Conservation (phyloP, 2,329 filamentous ascomycete genomes). For the Fusarium goolgardi region DNA sequence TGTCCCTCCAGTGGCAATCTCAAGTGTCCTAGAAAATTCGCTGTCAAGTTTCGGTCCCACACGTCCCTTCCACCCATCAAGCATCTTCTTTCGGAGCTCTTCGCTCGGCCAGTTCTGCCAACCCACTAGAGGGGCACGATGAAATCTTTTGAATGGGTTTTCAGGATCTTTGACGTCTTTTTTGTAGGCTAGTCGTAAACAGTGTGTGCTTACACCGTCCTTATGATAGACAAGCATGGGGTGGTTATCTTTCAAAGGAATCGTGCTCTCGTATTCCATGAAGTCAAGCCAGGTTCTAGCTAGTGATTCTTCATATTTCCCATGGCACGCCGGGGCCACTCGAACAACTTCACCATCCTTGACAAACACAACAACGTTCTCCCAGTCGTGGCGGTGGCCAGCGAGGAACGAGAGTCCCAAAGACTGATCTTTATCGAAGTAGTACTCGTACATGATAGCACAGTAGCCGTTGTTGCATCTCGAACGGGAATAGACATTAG, state of each 20-base stretch:
- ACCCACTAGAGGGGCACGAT: too few relatives aligned
- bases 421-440: neutral
- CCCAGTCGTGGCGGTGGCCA: slow-evolving; percentile 1
- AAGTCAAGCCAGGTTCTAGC: too few relatives aligned
- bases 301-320: neutral
- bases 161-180: too few relatives aligned
- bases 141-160: too few relatives aligned
- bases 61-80: too few relatives aligned
- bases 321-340: neutral
- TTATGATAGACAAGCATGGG: too few relatives aligned
- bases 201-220: too few relatives aligned
- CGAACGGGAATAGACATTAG: neutral
- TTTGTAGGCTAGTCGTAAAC: too few relatives aligned
- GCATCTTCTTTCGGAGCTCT: too few relatives aligned
- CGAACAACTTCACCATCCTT: neutral
- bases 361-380: neutral
- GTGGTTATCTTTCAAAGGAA: too few relatives aligned
- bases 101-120: too few relatives aligned
- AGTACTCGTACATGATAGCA: neutral
- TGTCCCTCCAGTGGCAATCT: neutral
- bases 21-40: neutral
- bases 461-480: neutral
- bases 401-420: neutral
- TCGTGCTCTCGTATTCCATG: too few relatives aligned
- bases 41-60: neutral